Evolutionary conservation across 768 basidiomycete genomes (phyloP).

Genomic region (Kwoniella sp.): DNA sequence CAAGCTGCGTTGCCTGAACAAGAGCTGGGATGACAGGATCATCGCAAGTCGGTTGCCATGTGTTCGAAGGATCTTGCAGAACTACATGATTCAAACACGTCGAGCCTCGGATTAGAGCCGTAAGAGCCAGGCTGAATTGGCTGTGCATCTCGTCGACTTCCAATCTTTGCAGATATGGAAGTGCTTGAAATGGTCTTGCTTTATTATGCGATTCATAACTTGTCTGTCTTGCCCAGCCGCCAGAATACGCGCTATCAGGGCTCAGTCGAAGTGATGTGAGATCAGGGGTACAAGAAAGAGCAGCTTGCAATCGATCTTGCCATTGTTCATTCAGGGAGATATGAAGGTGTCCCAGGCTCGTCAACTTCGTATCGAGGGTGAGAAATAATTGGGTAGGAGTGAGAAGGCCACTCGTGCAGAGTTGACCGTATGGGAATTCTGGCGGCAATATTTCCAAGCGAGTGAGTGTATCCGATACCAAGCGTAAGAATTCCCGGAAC

Average conservation of each 20-base stretch:
- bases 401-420: background rate
- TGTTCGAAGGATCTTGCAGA: constrained; percentile 18
- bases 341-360: constrained; percentile 14
- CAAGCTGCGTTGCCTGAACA: background rate
- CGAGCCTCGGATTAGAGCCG: constrained; percentile 8
- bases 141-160: constrained; percentile 25
- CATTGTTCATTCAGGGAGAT: constrained; percentile 21
- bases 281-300: constrained; percentile 14
- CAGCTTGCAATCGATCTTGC: constrained; percentile 13
- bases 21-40: background rate
- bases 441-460: constrained; percentile 15
- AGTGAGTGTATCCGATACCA: constrained; percentile 2
- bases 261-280: constrained; percentile 17
- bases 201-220: background rate
- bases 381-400: background rate
- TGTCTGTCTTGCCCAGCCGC: constrained; percentile 26
- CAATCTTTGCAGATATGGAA: constrained; percentile 12
- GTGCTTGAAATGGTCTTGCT: background rate
- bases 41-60: constrained; percentile 14
- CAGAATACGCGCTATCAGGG: constrained; percentile 14
- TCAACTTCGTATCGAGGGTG: constrained; percentile 1
- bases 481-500: constrained; percentile 12
- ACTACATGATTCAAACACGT: background rate
- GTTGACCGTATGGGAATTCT: background rate
- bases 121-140: constrained; percentile 5